Evolutionary conservation across 495 filamentous ascomycete genomes (phyloP).

Genomic region (Tuber microsphaerosporum): DNA sequence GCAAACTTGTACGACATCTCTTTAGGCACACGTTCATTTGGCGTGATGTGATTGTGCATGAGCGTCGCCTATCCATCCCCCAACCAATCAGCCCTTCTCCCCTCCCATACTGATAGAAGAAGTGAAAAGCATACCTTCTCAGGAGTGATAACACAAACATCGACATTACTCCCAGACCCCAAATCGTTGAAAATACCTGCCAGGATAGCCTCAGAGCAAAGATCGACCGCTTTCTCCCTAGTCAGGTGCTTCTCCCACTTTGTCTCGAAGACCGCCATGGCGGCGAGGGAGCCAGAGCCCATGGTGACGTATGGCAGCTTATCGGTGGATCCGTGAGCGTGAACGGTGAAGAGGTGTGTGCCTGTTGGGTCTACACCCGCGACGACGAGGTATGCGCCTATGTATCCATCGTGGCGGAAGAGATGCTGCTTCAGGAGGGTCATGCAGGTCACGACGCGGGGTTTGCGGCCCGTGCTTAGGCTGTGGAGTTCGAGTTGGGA

Average conservation of each 20-base stretch:
- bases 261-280: constrained; percentile 97
- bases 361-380: constrained; percentile 96
- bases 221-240: constrained; percentile 70
- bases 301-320: constrained; percentile 99
- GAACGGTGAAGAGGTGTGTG: constrained; percentile 92
- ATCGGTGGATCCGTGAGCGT: constrained; percentile 96
- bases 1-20: constrained; percentile 84
- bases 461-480: constrained; percentile 88
- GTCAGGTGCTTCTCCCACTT: constrained; percentile 79
- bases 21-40: constrained; percentile 87
- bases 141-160: constrained; percentile 85
- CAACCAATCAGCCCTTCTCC: neutral
- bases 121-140: constrained; percentile 55
- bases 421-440: constrained; percentile 99
- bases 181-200: constrained; percentile 99
- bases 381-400: constrained; percentile 96
- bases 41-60: constrained; percentile 81
- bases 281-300: constrained; percentile 90
- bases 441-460: constrained; percentile 98
- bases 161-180: constrained; percentile 93
- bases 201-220: constrained; percentile 82
- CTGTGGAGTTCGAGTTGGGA: constrained; percentile 96
- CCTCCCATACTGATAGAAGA: neutral
- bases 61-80: constrained; percentile 56
- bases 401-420: constrained; percentile 95